These are phyloP conservation scores for Fusarium siculi DNA, from an alignment of 2,329 filamentous ascomycete species.

Conservation along the genomic window DNA sequence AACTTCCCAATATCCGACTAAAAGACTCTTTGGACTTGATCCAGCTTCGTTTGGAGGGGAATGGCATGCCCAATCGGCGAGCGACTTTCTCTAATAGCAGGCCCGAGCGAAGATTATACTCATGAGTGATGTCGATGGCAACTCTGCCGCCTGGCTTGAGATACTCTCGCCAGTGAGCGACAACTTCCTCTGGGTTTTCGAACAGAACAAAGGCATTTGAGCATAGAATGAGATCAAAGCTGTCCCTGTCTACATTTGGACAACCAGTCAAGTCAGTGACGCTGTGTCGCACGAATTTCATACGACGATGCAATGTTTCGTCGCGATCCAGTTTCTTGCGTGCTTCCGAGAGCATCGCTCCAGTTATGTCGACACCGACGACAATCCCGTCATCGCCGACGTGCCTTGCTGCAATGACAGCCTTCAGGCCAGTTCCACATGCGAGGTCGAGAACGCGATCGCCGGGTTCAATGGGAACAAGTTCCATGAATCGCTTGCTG, in stretches of 20 bases:
- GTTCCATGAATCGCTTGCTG: constrained; percentile 45
- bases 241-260: constrained; percentile 29
- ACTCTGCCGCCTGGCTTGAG: constrained; percentile 44
- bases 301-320: constrained; percentile 18
- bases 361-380: constrained; percentile 47
- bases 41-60: constrained; percentile 47
- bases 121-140: constrained; percentile 49
- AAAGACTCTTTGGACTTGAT: constrained; percentile 46
- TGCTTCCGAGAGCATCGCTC: constrained; percentile 47
- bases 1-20: constrained; percentile 39
- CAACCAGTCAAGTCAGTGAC: constrained; percentile 41
- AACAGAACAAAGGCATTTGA: constrained; percentile 50
- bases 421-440: constrained; percentile 51
- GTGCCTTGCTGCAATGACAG: constrained; percentile 43
- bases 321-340: constrained; percentile 35
- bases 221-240: constrained; percentile 49
- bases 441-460: constrained; percentile 47
- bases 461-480: constrained; percentile 39
- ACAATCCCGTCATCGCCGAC: constrained; percentile 44
- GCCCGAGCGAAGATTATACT: constrained; percentile 42
- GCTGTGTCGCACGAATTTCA: constrained; percentile 45
- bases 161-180: constrained; percentile 46
- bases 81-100: constrained; percentile 44
- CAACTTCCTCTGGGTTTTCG: constrained; percentile 38
- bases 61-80: constrained; percentile 36